phyloP scores from a whole-genome alignment of 2,329 filamentous ascomycete species.

The Dendryphion nanum region DNA sequence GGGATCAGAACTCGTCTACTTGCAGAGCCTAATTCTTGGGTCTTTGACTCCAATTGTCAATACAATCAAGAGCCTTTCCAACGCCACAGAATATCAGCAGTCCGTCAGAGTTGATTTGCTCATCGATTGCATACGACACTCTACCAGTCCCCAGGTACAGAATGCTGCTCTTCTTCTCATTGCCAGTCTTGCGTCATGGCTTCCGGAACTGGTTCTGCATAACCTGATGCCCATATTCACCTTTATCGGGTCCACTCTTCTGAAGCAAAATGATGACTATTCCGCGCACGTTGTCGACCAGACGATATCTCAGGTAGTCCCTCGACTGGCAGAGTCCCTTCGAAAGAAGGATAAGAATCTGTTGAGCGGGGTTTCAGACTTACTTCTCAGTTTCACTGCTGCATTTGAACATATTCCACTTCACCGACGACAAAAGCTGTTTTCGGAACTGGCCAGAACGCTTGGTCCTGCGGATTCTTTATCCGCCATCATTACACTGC shows the following conservation, averaged over 20 bases:
- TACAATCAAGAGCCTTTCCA: slow-evolving; percentile 19
- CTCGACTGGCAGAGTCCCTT: slow-evolving; percentile 82
- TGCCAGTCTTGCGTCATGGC: slow-evolving; percentile 79
- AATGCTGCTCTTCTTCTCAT: slow-evolving; percentile 87
- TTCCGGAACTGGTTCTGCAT: slow-evolving; percentile 88
- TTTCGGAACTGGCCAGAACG: slow-evolving; percentile 80
- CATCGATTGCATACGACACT: slow-evolving; percentile 90
- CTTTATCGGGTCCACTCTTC: slow-evolving; percentile 89
- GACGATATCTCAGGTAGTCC: slow-evolving; percentile 91
- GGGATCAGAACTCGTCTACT: slow-evolving; percentile 83
- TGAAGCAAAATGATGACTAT: slow-evolving; percentile 93
- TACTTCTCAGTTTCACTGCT: slow-evolving; percentile 92
- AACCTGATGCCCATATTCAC: slow-evolving; percentile 99
- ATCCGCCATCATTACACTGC: slow-evolving; percentile 82
- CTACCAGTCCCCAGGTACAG: slow-evolving; percentile 88
- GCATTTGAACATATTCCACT: slow-evolving; percentile 95
- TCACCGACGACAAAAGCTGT: slow-evolving; percentile 78
- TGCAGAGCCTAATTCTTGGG: slow-evolving; percentile 80
- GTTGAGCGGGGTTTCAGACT: slow-evolving; percentile 78
- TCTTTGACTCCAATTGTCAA: slow-evolving; percentile 83
- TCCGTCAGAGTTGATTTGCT: slow-evolving; percentile 85
- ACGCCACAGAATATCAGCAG: slow-evolving; percentile 68
- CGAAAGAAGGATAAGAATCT: slow-evolving; percentile 74
- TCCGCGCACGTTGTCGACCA: slow-evolving; percentile 93
- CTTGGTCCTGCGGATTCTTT: slow-evolving; percentile 84